These are phyloP conservation scores for Exophiala calicioides DNA, from an alignment of 2,329 filamentous ascomycete genomes.

Conservation along the genomic window DNA sequence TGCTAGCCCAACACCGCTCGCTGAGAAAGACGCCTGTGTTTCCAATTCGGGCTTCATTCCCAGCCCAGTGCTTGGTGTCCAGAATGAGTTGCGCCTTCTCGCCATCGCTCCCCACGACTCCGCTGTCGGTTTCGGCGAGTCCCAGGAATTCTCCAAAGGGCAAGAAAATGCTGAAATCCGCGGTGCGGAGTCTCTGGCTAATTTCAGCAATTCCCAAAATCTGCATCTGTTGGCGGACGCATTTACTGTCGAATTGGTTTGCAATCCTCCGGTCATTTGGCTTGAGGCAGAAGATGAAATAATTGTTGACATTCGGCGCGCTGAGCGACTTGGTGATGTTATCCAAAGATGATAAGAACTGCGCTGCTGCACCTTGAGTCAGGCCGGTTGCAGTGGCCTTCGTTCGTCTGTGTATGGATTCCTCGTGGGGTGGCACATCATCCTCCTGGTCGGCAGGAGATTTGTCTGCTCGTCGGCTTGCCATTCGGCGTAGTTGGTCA, in stretches of 20 bases:
- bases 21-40: constrained; percentile 94
- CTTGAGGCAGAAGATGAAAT: constrained; percentile 96
- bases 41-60: constrained; percentile 85
- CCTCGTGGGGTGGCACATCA: constrained; percentile 20
- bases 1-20: constrained; percentile 91
- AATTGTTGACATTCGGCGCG: constrained; percentile 81
- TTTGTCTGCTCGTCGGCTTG: constrained; percentile 36
- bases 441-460: constrained; percentile 43
- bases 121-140: constrained; percentile 77
- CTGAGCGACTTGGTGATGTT: constrained; percentile 87
- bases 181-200: constrained; percentile 85
- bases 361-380: constrained; percentile 83
- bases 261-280: constrained; percentile 95
- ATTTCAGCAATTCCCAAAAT: constrained; percentile 97
- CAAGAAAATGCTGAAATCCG: constrained; percentile 93
- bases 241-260: constrained; percentile 99
- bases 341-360: constrained; percentile 85
- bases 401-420: constrained; percentile 33
- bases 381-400: constrained; percentile 42
- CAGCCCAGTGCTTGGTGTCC: constrained; percentile 88
- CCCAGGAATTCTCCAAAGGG: constrained; percentile 96
- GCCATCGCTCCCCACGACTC: constrained; percentile 85
- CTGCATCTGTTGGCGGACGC: constrained; percentile 89
- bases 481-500: constrained; percentile 53
- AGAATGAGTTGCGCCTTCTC: constrained; percentile 91